Conservation (phyloP, 2,329 filamentous ascomycete species). For the Orbilia ellipsospora region DNA sequence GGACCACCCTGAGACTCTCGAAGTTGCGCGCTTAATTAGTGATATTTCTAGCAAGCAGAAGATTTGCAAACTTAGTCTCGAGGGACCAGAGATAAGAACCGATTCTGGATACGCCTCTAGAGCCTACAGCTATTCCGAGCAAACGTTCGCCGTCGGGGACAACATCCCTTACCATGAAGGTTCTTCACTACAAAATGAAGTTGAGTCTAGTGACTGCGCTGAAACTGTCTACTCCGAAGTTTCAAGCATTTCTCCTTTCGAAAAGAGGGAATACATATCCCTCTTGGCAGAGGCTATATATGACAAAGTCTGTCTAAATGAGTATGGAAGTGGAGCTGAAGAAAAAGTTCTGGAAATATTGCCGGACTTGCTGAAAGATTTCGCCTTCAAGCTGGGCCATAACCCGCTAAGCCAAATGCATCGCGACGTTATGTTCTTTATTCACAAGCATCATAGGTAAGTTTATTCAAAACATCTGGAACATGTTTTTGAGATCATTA, state of each 20-base stretch:
- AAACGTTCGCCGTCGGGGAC: no score
- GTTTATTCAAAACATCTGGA: not conserved
- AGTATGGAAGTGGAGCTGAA: not conserved
- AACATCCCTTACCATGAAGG: no score
- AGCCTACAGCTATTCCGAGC: no score
- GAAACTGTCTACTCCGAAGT: conserved; percentile 21
- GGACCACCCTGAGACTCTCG: not conserved
- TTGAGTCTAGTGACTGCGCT: no score
- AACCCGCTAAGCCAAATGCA: conserved; percentile 25
- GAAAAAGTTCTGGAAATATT: not conserved
- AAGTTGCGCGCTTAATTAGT: not conserved
- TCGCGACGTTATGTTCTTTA: conserved; percentile 36
- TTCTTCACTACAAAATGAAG: no score
- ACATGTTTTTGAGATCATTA: no score
- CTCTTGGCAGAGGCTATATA: conserved; percentile 20
- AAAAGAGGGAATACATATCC: conserved; percentile 14
- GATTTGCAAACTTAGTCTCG: no score
- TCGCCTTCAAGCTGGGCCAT: conserved; percentile 25
- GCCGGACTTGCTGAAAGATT: conserved; percentile 17
- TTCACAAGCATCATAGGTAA: conserved; percentile 22
- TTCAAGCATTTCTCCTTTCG: conserved; percentile 13
- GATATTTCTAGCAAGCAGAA: no score
- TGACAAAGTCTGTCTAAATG: not conserved
- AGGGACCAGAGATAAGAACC: no score
- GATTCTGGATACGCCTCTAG: no score